Conservation (phyloP, 352 stramenopile species). For the Peronospora destructor region DNA sequence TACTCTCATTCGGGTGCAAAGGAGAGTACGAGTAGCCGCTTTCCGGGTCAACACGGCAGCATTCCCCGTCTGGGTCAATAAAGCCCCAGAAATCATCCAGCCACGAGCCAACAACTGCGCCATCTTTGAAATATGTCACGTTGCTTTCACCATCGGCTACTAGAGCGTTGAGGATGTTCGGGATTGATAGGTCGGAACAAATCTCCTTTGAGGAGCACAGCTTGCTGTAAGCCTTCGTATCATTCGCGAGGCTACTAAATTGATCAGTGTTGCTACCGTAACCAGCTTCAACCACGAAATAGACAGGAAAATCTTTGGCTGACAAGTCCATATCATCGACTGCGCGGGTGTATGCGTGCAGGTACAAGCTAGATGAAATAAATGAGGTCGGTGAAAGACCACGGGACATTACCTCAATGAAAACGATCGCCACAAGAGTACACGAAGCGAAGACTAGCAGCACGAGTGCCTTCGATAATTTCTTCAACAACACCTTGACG, state of each 20-base stretch:
- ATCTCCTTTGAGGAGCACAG: slow-evolving; percentile 61
- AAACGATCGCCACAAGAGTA: slow-evolving; percentile 45
- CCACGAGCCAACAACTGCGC: slow-evolving; percentile 50
- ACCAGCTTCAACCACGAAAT: slow-evolving; percentile 62
- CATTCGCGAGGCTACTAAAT: slow-evolving; percentile 24
- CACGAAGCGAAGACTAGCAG: slow-evolving; percentile 42
- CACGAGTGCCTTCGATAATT: slow-evolving; percentile 49
- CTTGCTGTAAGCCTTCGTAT: slow-evolving; percentile 30
- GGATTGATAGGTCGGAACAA: slow-evolving; percentile 48
- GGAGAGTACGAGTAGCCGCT: slow-evolving; percentile 39
- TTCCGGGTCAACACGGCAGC: slow-evolving; percentile 44
- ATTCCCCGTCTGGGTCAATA: slow-evolving; percentile 50
- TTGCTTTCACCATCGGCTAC: slow-evolving; percentile 27
- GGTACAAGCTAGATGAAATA: slow-evolving; percentile 52
- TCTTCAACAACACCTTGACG: slow-evolving; percentile 31
- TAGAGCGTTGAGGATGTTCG: slow-evolving; percentile 49
- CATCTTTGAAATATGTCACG: slow-evolving; percentile 42
- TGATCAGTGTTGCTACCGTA: slow-evolving; percentile 43
- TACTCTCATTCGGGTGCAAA: slow-evolving; percentile 29
- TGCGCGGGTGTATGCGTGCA: slow-evolving; percentile 45
- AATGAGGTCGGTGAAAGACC: slow-evolving; percentile 46
- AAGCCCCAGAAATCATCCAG: slow-evolving; percentile 75
- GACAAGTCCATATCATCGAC: slow-evolving; percentile 42
- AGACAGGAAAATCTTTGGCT: slow-evolving; percentile 40
- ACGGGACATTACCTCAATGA: slow-evolving; percentile 45